These are phyloP conservation scores for Firmiana major DNA, from an alignment of 345 rosid genomes.

Conservation along the genomic window DNA sequence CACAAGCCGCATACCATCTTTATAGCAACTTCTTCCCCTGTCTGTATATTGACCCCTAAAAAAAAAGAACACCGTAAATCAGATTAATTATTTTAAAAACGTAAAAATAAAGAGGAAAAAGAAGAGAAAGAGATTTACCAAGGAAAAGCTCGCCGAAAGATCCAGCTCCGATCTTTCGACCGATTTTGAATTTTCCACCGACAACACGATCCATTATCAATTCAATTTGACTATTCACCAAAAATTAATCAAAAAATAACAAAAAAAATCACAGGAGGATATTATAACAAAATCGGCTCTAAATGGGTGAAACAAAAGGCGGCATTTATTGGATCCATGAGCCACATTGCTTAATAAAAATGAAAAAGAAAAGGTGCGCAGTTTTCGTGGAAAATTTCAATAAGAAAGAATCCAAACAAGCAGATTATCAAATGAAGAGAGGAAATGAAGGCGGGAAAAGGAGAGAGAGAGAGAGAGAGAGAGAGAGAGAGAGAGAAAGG, in stretches of 20 bases:
- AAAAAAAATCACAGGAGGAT: background rate
- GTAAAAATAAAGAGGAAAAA: background rate
- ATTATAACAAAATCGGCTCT: background rate
- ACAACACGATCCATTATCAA: constrained; percentile 49
- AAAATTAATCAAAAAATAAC: background rate
- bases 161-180: constrained; percentile 65
- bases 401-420: background rate
- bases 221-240: background rate
- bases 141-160: constrained; percentile 64
- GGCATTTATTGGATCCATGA: background rate
- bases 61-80: background rate
- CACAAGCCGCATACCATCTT: constrained; percentile 13
- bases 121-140: constrained; percentile 29
- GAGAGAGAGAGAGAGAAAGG: background rate
- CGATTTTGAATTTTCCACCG: constrained; percentile 58
- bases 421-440: background rate
- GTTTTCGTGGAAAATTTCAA: background rate
- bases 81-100: background rate
- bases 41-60: constrained; percentile 16
- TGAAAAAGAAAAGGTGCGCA: background rate
- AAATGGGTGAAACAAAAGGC: background rate
- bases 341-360: constrained; percentile 4
- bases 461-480: background rate
- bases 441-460: constrained; percentile 7
- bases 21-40: constrained; percentile 23